Base-by-base conservation (phyloP, 148 eudicot genomes). In the Rhododendron mucronatum region DNA sequence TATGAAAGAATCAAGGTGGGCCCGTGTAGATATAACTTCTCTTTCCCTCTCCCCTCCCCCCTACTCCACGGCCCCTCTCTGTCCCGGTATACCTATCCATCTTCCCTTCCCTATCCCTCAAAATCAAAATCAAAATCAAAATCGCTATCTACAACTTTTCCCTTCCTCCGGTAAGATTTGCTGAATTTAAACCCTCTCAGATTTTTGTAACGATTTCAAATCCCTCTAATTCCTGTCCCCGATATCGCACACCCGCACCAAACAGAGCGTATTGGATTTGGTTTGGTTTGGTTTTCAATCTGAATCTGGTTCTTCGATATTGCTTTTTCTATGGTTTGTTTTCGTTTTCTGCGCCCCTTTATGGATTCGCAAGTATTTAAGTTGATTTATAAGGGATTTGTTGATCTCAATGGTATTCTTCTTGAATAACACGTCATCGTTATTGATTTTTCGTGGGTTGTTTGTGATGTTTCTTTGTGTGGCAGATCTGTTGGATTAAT, bases 401-500 rank as follows among this genome's bases (percentile, higher is more conserved):
- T 74, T 1, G 18, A 48, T 83, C 21, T 20, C 44, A 39, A 28
- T 16, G 48, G 69, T 35, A 10, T 71, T 13, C 23, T 84, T 50
- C 35, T 63, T 30, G 28, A 11, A 73, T 57, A 9, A 13, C 30
- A 1, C 30, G 13, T 7, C 20, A 16, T 71, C 7, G 39, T 71
- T 33, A 4, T 28, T 71, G 20, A 14, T 71, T 71, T 71, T 13
- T 14, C 50, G 20, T 30, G 76, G 75, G 4, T 71, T 4, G 37
- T 71, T 30, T 13, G 18, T 71, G 18, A 12, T 30, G 3, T 41
- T 73, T 81, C 20, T 7, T 81, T 20, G 26, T 69, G 30, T 71
- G 15, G 41, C 82, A 82, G 88, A 86, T 82, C 51, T 37, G 23
- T 74, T 86, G 84, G 55, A 7, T 47, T 47, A 47, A 47, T 80